Evolutionary conservation across 805 yeast genomes (phyloP), one percentile per base, ranked within the genome.

Genomic region (Wickerhamomyces canadensis): DNA sequence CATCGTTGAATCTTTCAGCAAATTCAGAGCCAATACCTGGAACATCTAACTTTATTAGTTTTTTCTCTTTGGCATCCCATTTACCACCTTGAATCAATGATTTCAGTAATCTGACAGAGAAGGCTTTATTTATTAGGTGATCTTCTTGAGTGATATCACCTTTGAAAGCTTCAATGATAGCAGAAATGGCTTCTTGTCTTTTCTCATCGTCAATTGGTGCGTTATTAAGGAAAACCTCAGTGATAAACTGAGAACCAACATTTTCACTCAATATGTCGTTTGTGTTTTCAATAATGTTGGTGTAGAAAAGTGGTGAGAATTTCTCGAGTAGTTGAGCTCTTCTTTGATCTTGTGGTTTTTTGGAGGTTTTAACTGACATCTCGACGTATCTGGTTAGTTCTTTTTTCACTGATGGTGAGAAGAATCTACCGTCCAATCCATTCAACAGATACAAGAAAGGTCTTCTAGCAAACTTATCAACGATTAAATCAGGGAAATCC

Each of bases 21-120:
- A 82, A 82, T 17, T 70, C 74, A 13, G 64, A 55, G 9, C 93
- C 91, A 14, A 65, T 60, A 37, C 62, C 78, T 55, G 65, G 68
- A 43, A 60, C 62, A 11, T 64, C 69, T 31, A 70, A 48, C 39
- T 68, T 68, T 40, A 52, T 70, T 33, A 70, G 63, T 52, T 61
- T 70, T 60, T 70, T 77, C 48, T 68, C 76, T 61, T 78, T 76
- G 53, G 70, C 74, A 53, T 80, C 79, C 83, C 87, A 86, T 55
- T 79, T 85, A 51, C 89, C 89, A 43, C 89, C 91, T 61, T 84
- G 94, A 47, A 87, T 82, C 51, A 87, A 65, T 0, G 86, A 66
- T 58, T 85, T 81, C 45, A 87, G 62, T 35, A 83, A 66, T 66
- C 96, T 77, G 3, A 86, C 70, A 19, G 84, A 72, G 57, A 80